Base-by-base conservation (phyloP, 768 basidiomycete genomes). In the Cubamyces sp. region DNA sequence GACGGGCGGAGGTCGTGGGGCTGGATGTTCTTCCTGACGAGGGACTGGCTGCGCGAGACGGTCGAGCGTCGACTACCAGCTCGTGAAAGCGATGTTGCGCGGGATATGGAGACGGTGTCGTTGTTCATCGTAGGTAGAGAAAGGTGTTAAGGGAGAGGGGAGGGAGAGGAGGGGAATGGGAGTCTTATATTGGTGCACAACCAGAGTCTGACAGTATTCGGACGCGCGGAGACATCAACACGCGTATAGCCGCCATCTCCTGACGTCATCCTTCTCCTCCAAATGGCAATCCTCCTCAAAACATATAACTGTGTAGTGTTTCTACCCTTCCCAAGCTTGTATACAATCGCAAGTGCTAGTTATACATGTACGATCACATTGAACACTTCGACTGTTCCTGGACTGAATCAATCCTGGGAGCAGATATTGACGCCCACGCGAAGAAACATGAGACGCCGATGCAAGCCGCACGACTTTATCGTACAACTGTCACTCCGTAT, bases 11-110 rank as follows among this genome's bases (percentile, higher is more conserved):
- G 84, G 77, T 96, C 95, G 66, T 94, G 87, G 0, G 92, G 87
- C 3, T 92, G 88, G 62, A 93, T 89, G 74, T 92, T 96, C 80
- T 94, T 96, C 83, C 93, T 93, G 81, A 98, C 94, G 70, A 98
- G 86, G 3, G 88, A 90, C 75, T 94, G 91, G 60, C 84, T 86
- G 50, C 92, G 82, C 11, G 92, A 94, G 46, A 89, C 73, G 6
- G 92, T 86, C 4, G 91, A 93, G 54, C 84, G 83, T 61, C 78
- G 84, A 71, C 64, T 66, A 59, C 81, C 83, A 0, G 82, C 81
- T 28, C 90, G 81, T 1, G 91, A 91, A 37, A 88, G 73, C 15
- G 90, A 91, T 3, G 88, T 88, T 12, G 90, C 86, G 50, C 90
- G 80, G 16, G 92, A 92, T 19, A 85, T 66, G 7, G 84, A 81